These are phyloP conservation scores for Juglanconis oblonga DNA, from an alignment of 2,329 filamentous ascomycete species.

Conservation along the genomic window DNA sequence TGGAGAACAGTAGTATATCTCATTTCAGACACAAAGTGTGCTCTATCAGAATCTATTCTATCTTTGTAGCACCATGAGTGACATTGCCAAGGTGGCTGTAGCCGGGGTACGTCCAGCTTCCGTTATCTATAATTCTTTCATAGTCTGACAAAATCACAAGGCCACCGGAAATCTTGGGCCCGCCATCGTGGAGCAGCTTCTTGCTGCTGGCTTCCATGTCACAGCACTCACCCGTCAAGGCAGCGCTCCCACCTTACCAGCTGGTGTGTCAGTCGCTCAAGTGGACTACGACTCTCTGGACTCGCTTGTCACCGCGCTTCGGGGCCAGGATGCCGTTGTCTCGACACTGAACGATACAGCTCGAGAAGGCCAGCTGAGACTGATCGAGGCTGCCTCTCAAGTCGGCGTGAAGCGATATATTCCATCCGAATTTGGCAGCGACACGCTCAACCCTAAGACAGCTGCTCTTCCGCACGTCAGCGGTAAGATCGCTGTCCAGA, in stretches of 20 bases:
- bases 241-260: constrained; percentile 34
- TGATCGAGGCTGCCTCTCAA: constrained; percentile 1
- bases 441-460: constrained; percentile 10
- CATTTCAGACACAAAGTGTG: background rate
- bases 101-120: background rate
- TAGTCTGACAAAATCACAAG: background rate
- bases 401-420: constrained; percentile 8
- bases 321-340: constrained; percentile 7
- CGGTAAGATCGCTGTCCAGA: background rate
- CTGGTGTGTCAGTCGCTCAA: constrained; percentile 38
- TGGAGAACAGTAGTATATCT: too few species aligned
- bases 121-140: background rate
- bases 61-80: background rate
- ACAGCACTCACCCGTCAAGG: constrained; percentile 49
- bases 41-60: background rate
- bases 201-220: constrained; percentile 41
- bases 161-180: constrained; percentile 29
- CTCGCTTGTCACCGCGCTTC: constrained; percentile 22
- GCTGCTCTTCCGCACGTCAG: constrained; percentile 22
- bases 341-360: background rate
- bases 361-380: background rate
- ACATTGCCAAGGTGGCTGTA: background rate
- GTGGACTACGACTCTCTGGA: constrained; percentile 42
- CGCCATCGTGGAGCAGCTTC: constrained; percentile 27
- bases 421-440: constrained; percentile 7